Base-by-base conservation (phyloP, 768 basidiomycete species). In the Fistulinella prunicolor region DNA sequence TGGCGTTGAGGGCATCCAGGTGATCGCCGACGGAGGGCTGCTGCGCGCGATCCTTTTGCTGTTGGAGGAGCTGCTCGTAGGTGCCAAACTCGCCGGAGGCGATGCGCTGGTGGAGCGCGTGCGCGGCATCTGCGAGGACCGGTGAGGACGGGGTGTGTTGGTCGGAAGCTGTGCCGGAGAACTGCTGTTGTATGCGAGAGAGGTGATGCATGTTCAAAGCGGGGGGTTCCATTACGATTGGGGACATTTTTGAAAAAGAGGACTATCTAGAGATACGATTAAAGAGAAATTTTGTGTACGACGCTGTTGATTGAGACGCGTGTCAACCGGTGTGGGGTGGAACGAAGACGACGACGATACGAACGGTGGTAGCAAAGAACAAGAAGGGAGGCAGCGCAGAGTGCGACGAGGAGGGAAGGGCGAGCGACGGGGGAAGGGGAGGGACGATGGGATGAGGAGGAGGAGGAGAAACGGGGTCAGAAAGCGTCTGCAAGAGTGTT, bases 221-320 rank as follows among this genome's bases (percentile, higher is more conserved):
- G 37, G 79, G 77, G 28, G 76, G 63, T 62, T 82, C 79, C 55
- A 83, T 71, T 54, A 80, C 73, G 62, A 82, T 75, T 62, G 79
- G 75, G 40, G 80, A 74, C 81, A 81, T 81, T 65, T 64, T 64
- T 62, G 51, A 49, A 47, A n/a, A 37, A 43, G 49, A 44, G 48
- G 56, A 29, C 26, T 51, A 64, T 61, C 53, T 63, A 66, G 61
- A 56, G 66, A 68, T 67, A 56, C 45, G 64, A 68, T 66, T 65
- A 65, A 56, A 59, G 34, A 37, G 46, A 41, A 52, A 10, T 55
- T 46, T 61, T 35, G 51, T 42, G 56, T 64, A 66, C 10, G 39
- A 22, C 53, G 22, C 58, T 61, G 49, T 38, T 30, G 50, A 59
- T 49, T 44, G 42, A 38, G 37, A 32, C 7, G 38, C n/a, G 50